Base-by-base conservation (phyloP, 768 basidiomycete species). In the Rhizopogon vinicolor region DNA sequence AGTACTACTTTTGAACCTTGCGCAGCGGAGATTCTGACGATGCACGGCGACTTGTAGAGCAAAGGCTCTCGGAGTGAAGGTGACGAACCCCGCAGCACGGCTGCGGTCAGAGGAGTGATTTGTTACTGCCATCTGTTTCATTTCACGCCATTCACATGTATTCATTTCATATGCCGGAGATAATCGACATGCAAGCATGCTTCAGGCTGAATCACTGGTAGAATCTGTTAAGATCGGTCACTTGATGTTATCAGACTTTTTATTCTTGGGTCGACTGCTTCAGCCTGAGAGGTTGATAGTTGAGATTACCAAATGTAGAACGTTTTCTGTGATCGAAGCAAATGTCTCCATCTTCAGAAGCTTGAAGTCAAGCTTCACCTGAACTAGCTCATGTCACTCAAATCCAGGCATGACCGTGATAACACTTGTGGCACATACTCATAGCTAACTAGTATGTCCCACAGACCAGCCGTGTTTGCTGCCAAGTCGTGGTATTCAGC, bases 91-190 rank as follows among this genome's bases (percentile, higher is more conserved):
- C 52, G 84, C 86, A 58, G 96, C 89, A 64, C 90, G 91, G 71
- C 82, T 98, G 75, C 87, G 94, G 78, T 89, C 93, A 71, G 95
- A 98, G 80, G 95, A 98, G 77, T 86, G 79, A 76, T 73, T 68
- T 75, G 66, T 72, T 65, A 65, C 62, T 66, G 16, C 56, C 64
- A 69, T 70, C 74, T 68, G 65, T 69, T 62, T 69, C 66, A 66
- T 73, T 65, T 60, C 63, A 63, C 63, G 58, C 67, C 67, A 62
- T 64, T 65, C 64, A 67, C 74, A 81, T 83, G 79, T 83, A 83
- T 72, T 75, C 74, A 68, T 65, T 69, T 57, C 72, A 69, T 80
- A 80, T 78, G 75, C 73, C 71, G 68, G 74, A 77, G 60, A 75
- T 77, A 74, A 77, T 69, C 65, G 58, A 68, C 67, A 74, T 78